Evolutionary conservation across 2,329 filamentous ascomycete species (phyloP).

Genomic region (Daldinia sp.): DNA sequence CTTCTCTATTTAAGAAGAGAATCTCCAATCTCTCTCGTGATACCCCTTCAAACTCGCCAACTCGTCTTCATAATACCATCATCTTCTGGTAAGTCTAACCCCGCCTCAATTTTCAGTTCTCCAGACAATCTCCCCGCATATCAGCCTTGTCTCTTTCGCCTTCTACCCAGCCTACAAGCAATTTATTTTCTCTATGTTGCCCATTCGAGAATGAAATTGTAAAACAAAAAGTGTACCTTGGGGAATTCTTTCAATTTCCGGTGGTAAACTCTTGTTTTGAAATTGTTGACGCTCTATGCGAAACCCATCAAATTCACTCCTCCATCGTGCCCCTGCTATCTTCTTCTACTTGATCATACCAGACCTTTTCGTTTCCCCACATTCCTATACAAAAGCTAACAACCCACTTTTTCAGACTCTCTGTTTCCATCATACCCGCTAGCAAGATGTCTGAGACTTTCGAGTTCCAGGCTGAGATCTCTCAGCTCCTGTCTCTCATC

Average conservation of each 20-base stretch:
- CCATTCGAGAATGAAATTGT: no score
- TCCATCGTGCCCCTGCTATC: slow-evolving; percentile 29
- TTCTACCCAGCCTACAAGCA: background rate
- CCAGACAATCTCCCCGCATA: slow-evolving; percentile 6
- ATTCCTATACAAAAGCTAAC: slow-evolving; percentile 20
- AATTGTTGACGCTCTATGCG: background rate
- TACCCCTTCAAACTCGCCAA: slow-evolving; percentile 35
- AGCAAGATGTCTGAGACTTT: slow-evolving; percentile 93
- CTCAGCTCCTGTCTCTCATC: slow-evolving; percentile 99
- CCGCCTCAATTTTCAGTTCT: background rate
- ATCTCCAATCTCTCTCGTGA: slow-evolving; percentile 22
- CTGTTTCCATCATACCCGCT: slow-evolving; percentile 9
- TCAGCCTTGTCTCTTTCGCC: slow-evolving; percentile 31
- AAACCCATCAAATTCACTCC: slow-evolving; percentile 30
- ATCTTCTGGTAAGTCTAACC: slow-evolving; percentile 28
- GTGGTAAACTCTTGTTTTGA: background rate
- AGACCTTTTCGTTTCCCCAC: background rate
- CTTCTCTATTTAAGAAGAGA: slow-evolving; percentile 4
- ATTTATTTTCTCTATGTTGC: background rate
- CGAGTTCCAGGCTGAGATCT: slow-evolving; percentile 99
- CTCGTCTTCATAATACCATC: slow-evolving; percentile 1
- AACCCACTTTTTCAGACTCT: slow-evolving; percentile 25
- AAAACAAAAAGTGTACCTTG: background rate
- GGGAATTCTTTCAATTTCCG: background rate
- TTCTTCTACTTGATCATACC: background rate